phyloP scores from a whole-genome alignment of 345 rosid genomes.

The Eucalyptus marginata region DNA sequence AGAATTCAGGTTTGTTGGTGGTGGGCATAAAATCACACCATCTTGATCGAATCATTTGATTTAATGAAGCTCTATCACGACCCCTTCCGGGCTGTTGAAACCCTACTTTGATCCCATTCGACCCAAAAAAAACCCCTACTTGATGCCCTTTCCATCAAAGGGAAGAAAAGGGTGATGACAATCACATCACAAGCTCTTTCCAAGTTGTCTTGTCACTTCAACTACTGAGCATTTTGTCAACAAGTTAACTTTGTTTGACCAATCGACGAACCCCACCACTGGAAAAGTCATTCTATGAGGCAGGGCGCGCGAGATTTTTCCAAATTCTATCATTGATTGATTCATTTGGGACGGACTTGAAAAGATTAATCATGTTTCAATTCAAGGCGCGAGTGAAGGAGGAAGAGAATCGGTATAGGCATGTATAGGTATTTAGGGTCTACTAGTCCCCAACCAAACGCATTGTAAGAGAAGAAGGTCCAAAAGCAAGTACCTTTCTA shows the following conservation, averaged over 20 bases:
- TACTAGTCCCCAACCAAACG: not conserved
- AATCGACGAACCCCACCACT: not conserved
- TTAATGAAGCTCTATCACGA: not conserved
- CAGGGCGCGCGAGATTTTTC: not conserved
- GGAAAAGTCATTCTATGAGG: not conserved
- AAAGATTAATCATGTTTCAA: not conserved
- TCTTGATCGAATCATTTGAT: not conserved
- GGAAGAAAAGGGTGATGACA: not conserved
- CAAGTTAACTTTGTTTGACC: not conserved
- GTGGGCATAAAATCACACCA: not conserved
- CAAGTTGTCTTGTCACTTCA: not conserved
- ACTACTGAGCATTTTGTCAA: not conserved
- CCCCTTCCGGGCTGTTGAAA: not conserved
- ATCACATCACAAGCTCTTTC: not conserved
- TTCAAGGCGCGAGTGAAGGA: not conserved
- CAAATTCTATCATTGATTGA: not conserved
- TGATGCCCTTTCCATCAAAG: not conserved
- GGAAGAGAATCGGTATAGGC: not conserved
- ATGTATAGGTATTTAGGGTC: not conserved
- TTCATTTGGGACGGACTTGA: not conserved
- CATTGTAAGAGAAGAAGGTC: not conserved
- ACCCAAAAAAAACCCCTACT: not conserved
- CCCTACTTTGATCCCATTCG: not conserved
- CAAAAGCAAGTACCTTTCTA: not conserved
- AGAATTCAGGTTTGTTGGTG: not conserved